A percentile compares a stretch with the other conserved stretches of the same genome.
Conservation (phyloP, 179 eudicot species). For the Silene noctiflora region DNA sequence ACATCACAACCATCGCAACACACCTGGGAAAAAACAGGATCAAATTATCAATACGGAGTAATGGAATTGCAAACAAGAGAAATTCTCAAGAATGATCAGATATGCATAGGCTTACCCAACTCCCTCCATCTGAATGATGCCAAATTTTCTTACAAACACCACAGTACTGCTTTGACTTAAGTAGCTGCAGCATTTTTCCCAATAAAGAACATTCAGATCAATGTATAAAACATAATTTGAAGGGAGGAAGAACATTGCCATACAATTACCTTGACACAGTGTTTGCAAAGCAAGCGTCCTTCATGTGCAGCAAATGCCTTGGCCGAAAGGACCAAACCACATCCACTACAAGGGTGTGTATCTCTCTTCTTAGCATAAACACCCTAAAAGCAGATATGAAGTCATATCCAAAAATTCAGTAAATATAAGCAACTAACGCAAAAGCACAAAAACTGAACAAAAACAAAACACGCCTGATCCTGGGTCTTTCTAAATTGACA, state of each 20-base stretch:
- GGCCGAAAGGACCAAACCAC: slow-evolving; percentile 59
- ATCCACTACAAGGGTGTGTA: slow-evolving; percentile 59
- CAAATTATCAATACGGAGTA: not conserved
- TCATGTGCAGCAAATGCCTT: slow-evolving; percentile 42
- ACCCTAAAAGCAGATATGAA: slow-evolving; percentile 40
- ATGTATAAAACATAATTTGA: not conserved
- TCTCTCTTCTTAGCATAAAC: slow-evolving; percentile 46
- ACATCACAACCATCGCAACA: slow-evolving; percentile 94
- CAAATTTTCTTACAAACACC: slow-evolving; percentile 69
- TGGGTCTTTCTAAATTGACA: not conserved
- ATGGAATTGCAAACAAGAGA: not conserved
- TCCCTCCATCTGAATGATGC: slow-evolving; percentile 69
- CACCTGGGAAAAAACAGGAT: slow-evolving; percentile 39
- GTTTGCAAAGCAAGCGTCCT: slow-evolving; percentile 56
- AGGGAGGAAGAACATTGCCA: not conserved
- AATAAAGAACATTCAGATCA: slow-evolving; percentile 5
- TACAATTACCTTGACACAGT: slow-evolving; percentile 65
- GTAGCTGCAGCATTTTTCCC: slow-evolving; percentile 37
- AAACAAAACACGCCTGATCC: too few species aligned
- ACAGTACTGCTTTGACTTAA: slow-evolving; percentile 62
- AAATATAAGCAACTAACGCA: slow-evolving; percentile 13
- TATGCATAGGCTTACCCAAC: slow-evolving; percentile 44
- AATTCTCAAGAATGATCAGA: not conserved
- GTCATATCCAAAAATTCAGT: slow-evolving; percentile 10
- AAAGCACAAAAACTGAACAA: slow-evolving; percentile 1